Percentiles rank a stretch among this genome's conserved stretches.
Evolutionary conservation across 2,329 filamentous ascomycete species (phyloP).

Genomic region (Nannizziopsis barbatae): DNA sequence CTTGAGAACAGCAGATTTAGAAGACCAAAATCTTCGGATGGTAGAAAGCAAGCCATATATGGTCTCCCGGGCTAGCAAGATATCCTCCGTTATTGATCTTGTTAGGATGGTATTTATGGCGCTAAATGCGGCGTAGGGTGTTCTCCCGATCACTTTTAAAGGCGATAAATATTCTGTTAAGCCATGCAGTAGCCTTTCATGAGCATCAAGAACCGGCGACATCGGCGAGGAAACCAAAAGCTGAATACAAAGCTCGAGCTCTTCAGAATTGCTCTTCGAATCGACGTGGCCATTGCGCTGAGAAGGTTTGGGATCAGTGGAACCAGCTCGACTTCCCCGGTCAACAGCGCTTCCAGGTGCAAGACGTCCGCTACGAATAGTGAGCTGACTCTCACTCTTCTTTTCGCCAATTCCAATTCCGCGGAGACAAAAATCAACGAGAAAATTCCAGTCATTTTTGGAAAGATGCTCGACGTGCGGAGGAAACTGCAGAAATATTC

Average conservation of each 20-base stretch:
- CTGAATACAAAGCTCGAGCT: constrained; percentile 55
- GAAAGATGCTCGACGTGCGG: constrained; percentile 72
- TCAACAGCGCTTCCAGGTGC: constrained; percentile 22
- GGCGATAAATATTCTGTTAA: constrained; percentile 52
- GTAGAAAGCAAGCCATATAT: constrained; percentile 56
- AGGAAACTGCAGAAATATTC: constrained; percentile 57
- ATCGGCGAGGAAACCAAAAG: constrained; percentile 54
- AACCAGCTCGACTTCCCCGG: constrained; percentile 23
- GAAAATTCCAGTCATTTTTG: constrained; percentile 54
- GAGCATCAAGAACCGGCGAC: constrained; percentile 51
- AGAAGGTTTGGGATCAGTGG: constrained; percentile 23
- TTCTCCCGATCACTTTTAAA: constrained; percentile 48
- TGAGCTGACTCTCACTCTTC: constrained; percentile 23
- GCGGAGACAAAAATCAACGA: constrained; percentile 58
- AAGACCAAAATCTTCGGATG: constrained; percentile 65
- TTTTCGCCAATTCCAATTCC: constrained; percentile 37
- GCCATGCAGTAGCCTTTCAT: constrained; percentile 45
- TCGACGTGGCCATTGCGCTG: constrained; percentile 14
- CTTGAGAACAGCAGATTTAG: constrained; percentile 54
- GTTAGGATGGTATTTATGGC: constrained; percentile 61
- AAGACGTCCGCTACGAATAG: constrained; percentile 22
- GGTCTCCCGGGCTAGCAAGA: constrained; percentile 49
- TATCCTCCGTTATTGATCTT: constrained; percentile 56
- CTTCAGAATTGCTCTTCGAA: constrained; percentile 33
- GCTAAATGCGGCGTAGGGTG: constrained; percentile 63